Base-by-base conservation (phyloP, 345 rosid genomes). In the Eucalyptus albens region DNA sequence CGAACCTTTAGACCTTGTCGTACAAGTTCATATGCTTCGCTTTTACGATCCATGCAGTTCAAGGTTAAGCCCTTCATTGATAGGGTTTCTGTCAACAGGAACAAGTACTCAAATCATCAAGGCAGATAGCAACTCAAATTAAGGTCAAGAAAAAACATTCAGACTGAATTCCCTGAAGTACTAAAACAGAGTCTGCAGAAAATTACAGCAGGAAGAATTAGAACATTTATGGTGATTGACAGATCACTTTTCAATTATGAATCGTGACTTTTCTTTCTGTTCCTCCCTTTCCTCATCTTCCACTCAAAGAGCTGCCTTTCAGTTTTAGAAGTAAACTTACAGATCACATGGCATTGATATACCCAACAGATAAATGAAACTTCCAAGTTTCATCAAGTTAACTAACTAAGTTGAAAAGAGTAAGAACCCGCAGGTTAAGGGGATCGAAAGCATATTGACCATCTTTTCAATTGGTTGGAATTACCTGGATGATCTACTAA, bases 11-110 rank as follows among this genome's bases (percentile, higher is more conserved):
- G 91, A 88, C 99, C 99, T 31, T 93, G 94, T 80, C 99, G 95
- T 89, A 97, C 99, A 92, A 98, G 99, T 88, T 97, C 99, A 90
- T 97, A 98, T 89, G 99, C 99, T 92, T 98, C 99, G 86, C 96
- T 89, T 93, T 98, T 98, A 90, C 99, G 99, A 92, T 97, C 99
- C 99, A 97, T 97, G 93, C 99, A 98, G 92, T 98, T 98, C 77
- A 98, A 93, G 21, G 99, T 97, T 93, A 98, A 92, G 47, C 99
- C 99, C 93, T 98, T 98, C 99, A 98, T 98, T 4, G 99, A 96
- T 92, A 98, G 92, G 47, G 99, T 98, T 94, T 98, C 99, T 98
- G 95, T 89, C 31, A 88, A 90, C 87, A 89, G 88, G 45, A 72
- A 87, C 40, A 53, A 44, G 27, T 45, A 44, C 72, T 77, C 69